A percentile compares a stretch with the other conserved stretches of the same genome.
These are phyloP conservation scores for Aspergillus ruber DNA, from an alignment of 2,329 filamentous ascomycete genomes.

Conservation along the genomic window DNA sequence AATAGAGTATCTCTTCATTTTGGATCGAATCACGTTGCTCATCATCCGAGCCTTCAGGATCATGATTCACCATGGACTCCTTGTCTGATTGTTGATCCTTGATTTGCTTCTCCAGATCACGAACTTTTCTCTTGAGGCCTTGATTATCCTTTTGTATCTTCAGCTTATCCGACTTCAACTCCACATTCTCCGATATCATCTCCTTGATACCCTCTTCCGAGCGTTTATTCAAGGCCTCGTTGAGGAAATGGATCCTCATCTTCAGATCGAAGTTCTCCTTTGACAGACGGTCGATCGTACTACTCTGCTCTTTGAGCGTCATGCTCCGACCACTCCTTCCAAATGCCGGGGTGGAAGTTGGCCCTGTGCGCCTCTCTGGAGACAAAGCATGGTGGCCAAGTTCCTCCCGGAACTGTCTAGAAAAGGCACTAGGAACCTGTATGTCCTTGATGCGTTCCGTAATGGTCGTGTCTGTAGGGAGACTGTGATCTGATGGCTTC, in stretches of 20 bases:
- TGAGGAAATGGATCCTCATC: slow-evolving; percentile 94
- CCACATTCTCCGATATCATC: slow-evolving; percentile 96
- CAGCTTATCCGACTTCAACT: slow-evolving; percentile 82
- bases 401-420: slow-evolving; percentile 75
- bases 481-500: slow-evolving; percentile 49
- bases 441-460: slow-evolving; percentile 84
- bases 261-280: slow-evolving; percentile 99
- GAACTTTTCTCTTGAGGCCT: slow-evolving; percentile 68
- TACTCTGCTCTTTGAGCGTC: slow-evolving; percentile 95
- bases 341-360: slow-evolving; percentile 42
- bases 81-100: slow-evolving; percentile 48
- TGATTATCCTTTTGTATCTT: slow-evolving; percentile 90
- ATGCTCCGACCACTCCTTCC: slow-evolving; percentile 61
- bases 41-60: slow-evolving; percentile 37
- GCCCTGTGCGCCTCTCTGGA: slow-evolving; percentile 52
- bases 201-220: slow-evolving; percentile 96
- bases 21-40: slow-evolving; percentile 48
- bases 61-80: slow-evolving; percentile 39
- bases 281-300: slow-evolving; percentile 88
- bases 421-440: slow-evolving; percentile 81
- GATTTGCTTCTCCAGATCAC: slow-evolving; percentile 77
- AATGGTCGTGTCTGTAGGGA: slow-evolving; percentile 81
- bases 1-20: slow-evolving; percentile 77
- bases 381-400: slow-evolving; percentile 51
- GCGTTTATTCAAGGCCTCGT: slow-evolving; percentile 83